A percentile compares a stretch with the other conserved stretches of the same genome.
phyloP scores from a whole-genome alignment of 2,329 filamentous ascomycete species.

The Cladosporium austrohemisphaericum region DNA sequence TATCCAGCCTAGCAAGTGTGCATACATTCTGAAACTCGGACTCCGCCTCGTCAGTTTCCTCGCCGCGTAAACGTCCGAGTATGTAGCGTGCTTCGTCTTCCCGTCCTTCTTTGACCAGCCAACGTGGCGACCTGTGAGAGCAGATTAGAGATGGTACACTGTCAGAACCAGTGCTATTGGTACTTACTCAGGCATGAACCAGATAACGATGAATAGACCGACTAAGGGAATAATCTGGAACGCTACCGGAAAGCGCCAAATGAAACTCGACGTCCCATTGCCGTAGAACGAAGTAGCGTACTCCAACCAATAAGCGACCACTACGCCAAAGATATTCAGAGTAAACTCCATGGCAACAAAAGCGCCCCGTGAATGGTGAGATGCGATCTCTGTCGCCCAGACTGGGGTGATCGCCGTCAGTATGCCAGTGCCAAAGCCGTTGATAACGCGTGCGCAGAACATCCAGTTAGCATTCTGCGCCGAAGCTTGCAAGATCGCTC shows the following conservation, averaged over 20 bases:
- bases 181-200: slow-evolving; percentile 61
- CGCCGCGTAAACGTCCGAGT: slow-evolving; percentile 59
- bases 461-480: slow-evolving; percentile 66
- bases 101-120: slow-evolving; percentile 63
- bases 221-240: slow-evolving; percentile 66
- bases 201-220: slow-evolving; percentile 52
- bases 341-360: slow-evolving; percentile 66
- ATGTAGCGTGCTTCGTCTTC: slow-evolving; percentile 66
- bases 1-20: slow-evolving; percentile 59
- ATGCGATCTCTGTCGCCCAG: slow-evolving; percentile 66
- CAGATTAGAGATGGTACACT: no score
- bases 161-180: slow-evolving; percentile 1
- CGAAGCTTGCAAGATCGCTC: slow-evolving; percentile 61
- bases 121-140: slow-evolving; percentile 51
- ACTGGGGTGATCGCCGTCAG: slow-evolving; percentile 68
- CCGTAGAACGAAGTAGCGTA: slow-evolving; percentile 37
- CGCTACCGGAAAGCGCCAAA: slow-evolving; percentile 63
- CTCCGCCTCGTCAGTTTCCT: slow-evolving; percentile 45
- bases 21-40: slow-evolving; percentile 66
- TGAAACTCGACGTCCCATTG: slow-evolving; percentile 23
- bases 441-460: slow-evolving; percentile 48
- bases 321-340: slow-evolving; percentile 67
- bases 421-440: slow-evolving; percentile 61
- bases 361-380: slow-evolving; percentile 61
- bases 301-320: slow-evolving; percentile 41